These are phyloP conservation scores for Orbilia ellipsospora DNA, from an alignment of 2,329 filamentous ascomycete genomes.

Conservation along the genomic window DNA sequence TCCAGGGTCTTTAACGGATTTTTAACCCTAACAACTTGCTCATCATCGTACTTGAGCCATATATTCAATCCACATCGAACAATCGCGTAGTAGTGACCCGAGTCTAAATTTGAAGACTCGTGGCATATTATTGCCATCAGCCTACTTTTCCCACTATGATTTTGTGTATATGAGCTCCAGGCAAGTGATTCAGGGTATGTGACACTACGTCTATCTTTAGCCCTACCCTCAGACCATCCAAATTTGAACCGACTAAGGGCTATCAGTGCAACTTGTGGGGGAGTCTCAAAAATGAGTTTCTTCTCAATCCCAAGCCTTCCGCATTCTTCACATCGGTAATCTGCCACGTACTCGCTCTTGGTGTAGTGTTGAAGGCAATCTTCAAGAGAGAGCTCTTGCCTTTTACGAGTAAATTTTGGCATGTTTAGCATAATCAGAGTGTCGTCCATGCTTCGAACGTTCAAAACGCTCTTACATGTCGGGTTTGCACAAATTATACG, in stretches of 20 bases:
- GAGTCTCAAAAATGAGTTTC: constrained; percentile 26
- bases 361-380: constrained; percentile 31
- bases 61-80: constrained; percentile 2
- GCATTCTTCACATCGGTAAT: constrained; percentile 40
- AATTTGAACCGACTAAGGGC: constrained; percentile 36
- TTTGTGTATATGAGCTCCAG: constrained; percentile 16
- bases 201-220: constrained; percentile 36
- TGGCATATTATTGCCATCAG: constrained; percentile 40
- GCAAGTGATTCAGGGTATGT: constrained; percentile 28
- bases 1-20: constrained; percentile 16
- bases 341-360: constrained; percentile 21
- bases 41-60: constrained; percentile 49
- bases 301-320: constrained; percentile 28
- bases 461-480: constrained; percentile 9
- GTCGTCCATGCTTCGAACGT: constrained; percentile 20
- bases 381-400: constrained; percentile 8
- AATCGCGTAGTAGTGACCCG: constrained; percentile 30
- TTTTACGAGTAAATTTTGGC: constrained; percentile 10
- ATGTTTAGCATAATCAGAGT: constrained; percentile 34
- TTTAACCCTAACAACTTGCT: constrained; percentile 1
- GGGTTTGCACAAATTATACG: constrained; percentile 8
- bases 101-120: constrained; percentile 18
- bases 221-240: constrained; percentile 18
- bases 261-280: constrained; percentile 36
- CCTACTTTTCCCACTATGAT: constrained; percentile 11